Base-by-base conservation (phyloP, 139 green algal species). In the Mychonastes homosphaera region DNA sequence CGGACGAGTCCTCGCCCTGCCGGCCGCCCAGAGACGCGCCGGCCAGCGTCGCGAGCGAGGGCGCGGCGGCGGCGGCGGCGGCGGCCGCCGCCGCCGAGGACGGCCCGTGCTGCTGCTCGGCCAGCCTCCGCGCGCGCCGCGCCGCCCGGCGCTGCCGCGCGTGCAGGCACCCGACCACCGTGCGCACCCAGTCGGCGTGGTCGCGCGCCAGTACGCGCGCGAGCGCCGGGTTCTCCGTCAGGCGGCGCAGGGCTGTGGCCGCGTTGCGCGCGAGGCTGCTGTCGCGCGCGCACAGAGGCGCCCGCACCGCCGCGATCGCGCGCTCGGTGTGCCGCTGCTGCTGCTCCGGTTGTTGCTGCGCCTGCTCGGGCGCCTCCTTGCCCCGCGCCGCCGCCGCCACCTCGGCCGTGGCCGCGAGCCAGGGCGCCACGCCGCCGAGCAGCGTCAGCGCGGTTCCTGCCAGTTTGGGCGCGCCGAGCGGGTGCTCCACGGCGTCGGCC, bases 361-460 rank as follows among this genome's bases (percentile, higher is more conserved):
- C 33, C 32, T 38, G 10, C 29, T 32, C 16, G 16, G 43, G 50
- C n/a, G 21, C 26, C 9, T 36, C n/a, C 21, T 58, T n/a, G n/a
- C n/a, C n/a, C n/a, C n/a, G n/a, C n/a, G n/a, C n/a, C 32, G 24
- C 28, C 16, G 33, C 34, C 21, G 13, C 39, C 28, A 35, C 30
- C 8, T 41, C 54, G 3, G 60, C 53, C 15, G 69, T 56, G 2
- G 35, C n/a, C 13, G 57, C 38, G 13, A 75, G 69, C 67, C 74
- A 79, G 23, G 45, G 45, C 4, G 63, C 46, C 54, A 86, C 56
- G 47, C 76, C 76, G 1, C 76, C 79, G 7, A 83, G 35, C 38
- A 87, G 40, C 4, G 79, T 86, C 2, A 84, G 62, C 2, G 78
- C 78, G 0, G 78, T 87, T 47, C 79, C 79, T 1, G 79, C 52